phyloP scores from a whole-genome alignment of 305 asterid species.

The Solanum hybrid region DNA sequence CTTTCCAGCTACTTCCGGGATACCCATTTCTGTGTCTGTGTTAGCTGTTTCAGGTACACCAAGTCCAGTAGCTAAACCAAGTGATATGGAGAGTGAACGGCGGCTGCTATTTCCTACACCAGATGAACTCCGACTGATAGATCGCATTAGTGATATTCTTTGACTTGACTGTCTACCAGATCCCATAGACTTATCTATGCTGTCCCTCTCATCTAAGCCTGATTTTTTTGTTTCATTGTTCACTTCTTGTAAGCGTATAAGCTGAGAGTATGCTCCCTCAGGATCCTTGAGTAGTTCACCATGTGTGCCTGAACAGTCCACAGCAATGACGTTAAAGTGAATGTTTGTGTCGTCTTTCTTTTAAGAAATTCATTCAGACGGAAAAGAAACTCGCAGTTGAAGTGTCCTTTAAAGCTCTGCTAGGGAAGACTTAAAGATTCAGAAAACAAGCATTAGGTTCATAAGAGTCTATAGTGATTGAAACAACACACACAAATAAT shows the following conservation, averaged over 20 bases:
- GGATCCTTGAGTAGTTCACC: constrained; percentile 47
- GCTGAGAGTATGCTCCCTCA: constrained; percentile 80
- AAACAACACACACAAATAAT: not conserved
- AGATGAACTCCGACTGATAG: constrained; percentile 64
- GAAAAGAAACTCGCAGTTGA: not conserved
- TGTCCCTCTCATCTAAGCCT: constrained; percentile 30
- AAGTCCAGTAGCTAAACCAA: constrained; percentile 52
- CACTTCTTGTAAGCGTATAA: constrained; percentile 64
- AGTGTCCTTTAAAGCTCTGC: not conserved
- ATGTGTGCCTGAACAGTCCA: constrained; percentile 49
- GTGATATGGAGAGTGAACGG: constrained; percentile 41
- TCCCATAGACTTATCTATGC: constrained; percentile 22
- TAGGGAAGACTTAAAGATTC: not conserved
- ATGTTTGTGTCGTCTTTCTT: not conserved
- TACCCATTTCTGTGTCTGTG: constrained; percentile 39
- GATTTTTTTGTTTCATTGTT: constrained; percentile 33
- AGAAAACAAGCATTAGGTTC: not conserved
- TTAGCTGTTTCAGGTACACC: constrained; percentile 43
- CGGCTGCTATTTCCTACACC: constrained; percentile 53
- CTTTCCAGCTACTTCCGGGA: constrained; percentile 63
- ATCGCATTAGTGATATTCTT: constrained; percentile 41
- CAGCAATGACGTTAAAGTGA: not conserved
- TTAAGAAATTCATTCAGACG: not conserved
- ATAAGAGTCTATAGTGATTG: not conserved
- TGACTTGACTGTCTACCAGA: constrained; percentile 49